Conservation (phyloP, 805 yeast genomes). For the Wickerhamiella shivajii region DNA sequence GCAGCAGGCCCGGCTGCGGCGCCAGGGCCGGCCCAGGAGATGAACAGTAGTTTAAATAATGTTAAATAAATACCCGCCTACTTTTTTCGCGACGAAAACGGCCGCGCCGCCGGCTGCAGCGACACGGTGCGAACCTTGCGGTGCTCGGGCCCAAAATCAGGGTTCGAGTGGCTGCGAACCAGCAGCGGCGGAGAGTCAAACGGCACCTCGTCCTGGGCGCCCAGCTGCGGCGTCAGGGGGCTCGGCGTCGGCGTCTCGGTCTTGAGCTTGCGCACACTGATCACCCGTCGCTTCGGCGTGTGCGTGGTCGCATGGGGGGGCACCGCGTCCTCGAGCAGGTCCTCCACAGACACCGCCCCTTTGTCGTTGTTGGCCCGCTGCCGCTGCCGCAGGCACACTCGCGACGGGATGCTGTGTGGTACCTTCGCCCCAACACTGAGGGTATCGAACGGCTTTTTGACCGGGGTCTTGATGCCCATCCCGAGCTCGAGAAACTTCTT, state of each 20-base stretch:
- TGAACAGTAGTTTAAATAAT: no score
- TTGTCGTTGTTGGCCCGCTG: not conserved
- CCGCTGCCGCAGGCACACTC: constrained; percentile 1
- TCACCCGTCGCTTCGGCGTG: constrained; percentile 9
- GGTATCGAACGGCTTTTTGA: constrained; percentile 9
- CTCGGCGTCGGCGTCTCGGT: constrained; percentile 6
- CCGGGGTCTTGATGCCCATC: not conserved
- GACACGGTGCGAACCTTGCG: constrained; percentile 14
- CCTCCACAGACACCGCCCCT: constrained; percentile 1
- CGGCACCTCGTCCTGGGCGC: constrained; percentile 3
- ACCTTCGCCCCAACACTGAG: constrained; percentile 10
- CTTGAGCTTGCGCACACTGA: constrained; percentile 8
- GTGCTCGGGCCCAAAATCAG: constrained; percentile 1
- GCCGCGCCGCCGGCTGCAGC: constrained; percentile 12
- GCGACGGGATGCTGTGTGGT: constrained; percentile 8
- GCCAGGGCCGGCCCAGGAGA: no score
- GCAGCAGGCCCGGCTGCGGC: no score
- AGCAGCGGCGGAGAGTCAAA: constrained; percentile 1
- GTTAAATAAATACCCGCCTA: no score
- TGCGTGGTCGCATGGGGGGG: not conserved
- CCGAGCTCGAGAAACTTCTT: constrained; percentile 7
- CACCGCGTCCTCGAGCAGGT: constrained; percentile 3
- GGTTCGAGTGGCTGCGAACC: constrained; percentile 6
- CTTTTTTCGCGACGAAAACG: no score
- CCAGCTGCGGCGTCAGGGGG: not conserved